Evolutionary conservation across 78 protist genomes (phyloP).

Genomic region (Dictyostelium brefeldianum): DNA sequence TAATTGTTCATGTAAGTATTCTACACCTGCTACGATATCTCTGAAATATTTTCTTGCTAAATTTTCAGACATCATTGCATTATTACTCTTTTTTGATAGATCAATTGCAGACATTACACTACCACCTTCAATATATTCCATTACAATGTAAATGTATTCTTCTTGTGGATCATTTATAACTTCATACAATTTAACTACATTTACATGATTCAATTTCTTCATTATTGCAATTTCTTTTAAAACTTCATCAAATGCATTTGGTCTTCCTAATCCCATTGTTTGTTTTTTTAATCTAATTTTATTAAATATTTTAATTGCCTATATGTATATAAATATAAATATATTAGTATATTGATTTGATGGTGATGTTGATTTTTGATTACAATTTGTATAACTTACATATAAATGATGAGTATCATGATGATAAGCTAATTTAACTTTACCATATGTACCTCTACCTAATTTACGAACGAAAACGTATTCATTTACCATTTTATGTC

Average conservation of each 20-base stretch:
- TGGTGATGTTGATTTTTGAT: not conserved
- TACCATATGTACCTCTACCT: conserved; percentile 63
- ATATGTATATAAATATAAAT: not conserved
- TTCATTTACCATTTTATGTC: conserved; percentile 55
- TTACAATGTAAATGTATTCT: conserved; percentile 67
- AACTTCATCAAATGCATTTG: conserved; percentile 69
- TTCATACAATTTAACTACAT: conserved; percentile 89
- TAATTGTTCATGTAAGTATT: conserved; percentile 81
- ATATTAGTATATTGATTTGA: not conserved
- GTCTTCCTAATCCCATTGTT: conserved; percentile 25
- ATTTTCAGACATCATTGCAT: conserved; percentile 51
- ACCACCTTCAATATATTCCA: conserved; percentile 78
- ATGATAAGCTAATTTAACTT: conserved; percentile 58
- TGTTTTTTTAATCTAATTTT: conserved; percentile 52
- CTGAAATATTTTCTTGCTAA: conserved; percentile 83
- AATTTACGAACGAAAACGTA: conserved; percentile 58
- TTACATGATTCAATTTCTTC: conserved; percentile 91
- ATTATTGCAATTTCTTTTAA: conserved; percentile 91
- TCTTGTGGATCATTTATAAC: conserved; percentile 93
- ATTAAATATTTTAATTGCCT: conserved; percentile 72
- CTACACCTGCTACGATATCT: conserved; percentile 81
- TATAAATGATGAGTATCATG: conserved; percentile 43
- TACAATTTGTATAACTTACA: not conserved
- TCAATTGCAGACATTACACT: conserved; percentile 37
- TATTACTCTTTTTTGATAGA: not conserved